Evolutionary conservation across 805 yeast species (phyloP).

Genomic region (Yarrowia yakushimensis): DNA sequence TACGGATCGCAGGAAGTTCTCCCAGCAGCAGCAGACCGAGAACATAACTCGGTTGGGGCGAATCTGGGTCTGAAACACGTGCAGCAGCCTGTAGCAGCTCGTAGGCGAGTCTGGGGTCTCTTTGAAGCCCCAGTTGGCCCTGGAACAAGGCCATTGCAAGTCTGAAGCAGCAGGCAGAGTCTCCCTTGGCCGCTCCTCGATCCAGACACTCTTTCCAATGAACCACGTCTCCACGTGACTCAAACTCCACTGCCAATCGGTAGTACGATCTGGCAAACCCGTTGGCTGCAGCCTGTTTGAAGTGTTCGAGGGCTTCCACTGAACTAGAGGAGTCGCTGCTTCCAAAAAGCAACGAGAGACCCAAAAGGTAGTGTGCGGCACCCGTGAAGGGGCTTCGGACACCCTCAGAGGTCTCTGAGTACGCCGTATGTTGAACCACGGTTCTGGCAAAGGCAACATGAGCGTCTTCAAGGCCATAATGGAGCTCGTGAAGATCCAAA

Average conservation of each 20-base stretch:
- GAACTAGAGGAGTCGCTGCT: constrained; percentile 31
- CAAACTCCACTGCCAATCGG: constrained; percentile 38
- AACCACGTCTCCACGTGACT: constrained; percentile 35
- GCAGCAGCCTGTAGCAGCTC: constrained; percentile 34
- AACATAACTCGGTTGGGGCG: constrained; percentile 41
- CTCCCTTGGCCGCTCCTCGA: constrained; percentile 39
- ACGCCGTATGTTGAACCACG: constrained; percentile 31
- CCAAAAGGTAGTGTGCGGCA: constrained; percentile 36
- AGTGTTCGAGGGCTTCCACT: constrained; percentile 32
- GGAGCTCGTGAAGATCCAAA: constrained; percentile 35
- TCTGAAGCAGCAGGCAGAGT: constrained; percentile 42
- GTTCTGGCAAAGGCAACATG: constrained; percentile 32
- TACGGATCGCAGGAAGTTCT: constrained; percentile 32
- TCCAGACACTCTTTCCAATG: constrained; percentile 38
- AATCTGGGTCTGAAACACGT: constrained; percentile 39
- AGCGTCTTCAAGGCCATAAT: constrained; percentile 31
- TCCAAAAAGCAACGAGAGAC: constrained; percentile 35
- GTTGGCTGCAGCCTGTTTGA: constrained; percentile 36
- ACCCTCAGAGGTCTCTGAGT: constrained; percentile 21
- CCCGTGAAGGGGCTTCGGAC: constrained; percentile 27
- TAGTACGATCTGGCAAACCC: constrained; percentile 40
- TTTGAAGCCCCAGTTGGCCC: constrained; percentile 36
- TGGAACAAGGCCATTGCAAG: constrained; percentile 38
- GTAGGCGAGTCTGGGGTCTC: constrained; percentile 33
- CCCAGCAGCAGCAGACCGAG: constrained; percentile 40